phyloP scores from a whole-genome alignment of 139 green algal genomes.

The Chlamydomonas eustigma region DNA sequence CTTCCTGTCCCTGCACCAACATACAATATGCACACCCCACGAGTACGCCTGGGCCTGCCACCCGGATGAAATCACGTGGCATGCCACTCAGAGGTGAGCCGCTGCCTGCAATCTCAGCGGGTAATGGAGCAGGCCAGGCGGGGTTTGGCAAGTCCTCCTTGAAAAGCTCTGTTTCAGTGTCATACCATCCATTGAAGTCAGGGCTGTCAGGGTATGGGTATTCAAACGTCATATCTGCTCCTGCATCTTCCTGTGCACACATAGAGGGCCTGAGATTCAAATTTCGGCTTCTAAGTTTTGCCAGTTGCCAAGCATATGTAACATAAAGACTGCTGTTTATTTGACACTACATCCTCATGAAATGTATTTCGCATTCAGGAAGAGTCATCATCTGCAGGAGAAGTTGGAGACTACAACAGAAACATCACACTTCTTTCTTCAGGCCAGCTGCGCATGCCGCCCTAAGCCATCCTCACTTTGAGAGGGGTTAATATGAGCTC shows the following conservation, averaged over 20 bases:
- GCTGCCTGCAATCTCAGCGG: background rate
- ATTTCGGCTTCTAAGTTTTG: too few species aligned
- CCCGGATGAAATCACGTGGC: constrained; percentile 33
- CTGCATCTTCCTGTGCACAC: background rate
- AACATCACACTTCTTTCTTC: too few species aligned
- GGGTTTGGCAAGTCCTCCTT: background rate
- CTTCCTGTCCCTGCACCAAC: background rate
- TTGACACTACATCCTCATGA: too few species aligned
- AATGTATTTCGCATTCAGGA: too few species aligned
- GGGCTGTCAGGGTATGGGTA: background rate
- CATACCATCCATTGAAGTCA: background rate
- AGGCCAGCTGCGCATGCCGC: too few species aligned
- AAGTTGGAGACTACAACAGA: too few species aligned
- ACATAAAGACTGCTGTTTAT: too few species aligned
- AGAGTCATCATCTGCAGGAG: too few species aligned
- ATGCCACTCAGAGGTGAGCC: constrained; percentile 33
- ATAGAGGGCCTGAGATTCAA: background rate
- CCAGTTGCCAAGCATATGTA: too few species aligned
- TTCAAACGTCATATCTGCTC: constrained; percentile 1
- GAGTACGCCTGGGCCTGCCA: constrained; percentile 43
- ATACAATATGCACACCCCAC: constrained; percentile 43
- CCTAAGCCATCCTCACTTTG: background rate
- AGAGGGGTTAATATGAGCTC: constrained; percentile 9
- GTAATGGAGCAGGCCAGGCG: constrained; percentile 16
- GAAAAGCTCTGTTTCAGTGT: background rate